These are phyloP conservation scores for Quercus phellos DNA, from an alignment of 331 rosid genomes.

Conservation along the genomic window DNA sequence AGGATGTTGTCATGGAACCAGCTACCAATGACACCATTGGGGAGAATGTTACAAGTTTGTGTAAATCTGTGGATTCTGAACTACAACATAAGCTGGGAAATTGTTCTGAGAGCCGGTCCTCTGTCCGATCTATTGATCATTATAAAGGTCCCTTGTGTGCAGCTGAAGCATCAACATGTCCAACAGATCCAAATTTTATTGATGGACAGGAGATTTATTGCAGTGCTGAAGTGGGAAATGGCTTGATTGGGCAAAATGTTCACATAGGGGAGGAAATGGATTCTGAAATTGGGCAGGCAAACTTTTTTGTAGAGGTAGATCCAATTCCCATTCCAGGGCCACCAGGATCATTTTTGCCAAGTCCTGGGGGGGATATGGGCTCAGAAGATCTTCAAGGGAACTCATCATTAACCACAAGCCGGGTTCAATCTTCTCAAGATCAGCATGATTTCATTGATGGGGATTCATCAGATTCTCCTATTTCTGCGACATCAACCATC, in stretches of 20 bases:
- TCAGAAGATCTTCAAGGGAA: slow-evolving; percentile 55
- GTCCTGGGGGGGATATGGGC: slow-evolving; percentile 53
- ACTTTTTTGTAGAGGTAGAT: slow-evolving; percentile 35
- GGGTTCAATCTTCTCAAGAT: slow-evolving; percentile 50
- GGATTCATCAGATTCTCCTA: slow-evolving; percentile 50
- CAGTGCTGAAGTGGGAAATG: slow-evolving; percentile 29
- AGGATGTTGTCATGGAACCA: slow-evolving; percentile 19
- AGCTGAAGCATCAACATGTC: slow-evolving; percentile 19
- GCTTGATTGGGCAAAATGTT: slow-evolving; percentile 29
- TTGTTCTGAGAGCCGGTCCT: slow-evolving; percentile 16
- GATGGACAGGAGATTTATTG: slow-evolving; percentile 32
- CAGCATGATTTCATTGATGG: slow-evolving; percentile 48
- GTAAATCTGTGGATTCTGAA: slow-evolving; percentile 26
- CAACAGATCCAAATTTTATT: slow-evolving; percentile 20
- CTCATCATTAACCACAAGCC: slow-evolving; percentile 49
- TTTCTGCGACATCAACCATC: slow-evolving; percentile 46
- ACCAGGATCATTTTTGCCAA: slow-evolving; percentile 62
- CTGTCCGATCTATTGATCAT: slow-evolving; percentile 14
- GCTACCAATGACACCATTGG: slow-evolving; percentile 16
- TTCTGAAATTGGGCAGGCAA: slow-evolving; percentile 32
- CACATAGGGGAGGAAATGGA: slow-evolving; percentile 24
- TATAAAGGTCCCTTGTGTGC: slow-evolving; percentile 18
- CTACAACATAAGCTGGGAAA: slow-evolving; percentile 7
- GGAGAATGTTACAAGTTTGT: slow-evolving; percentile 19
- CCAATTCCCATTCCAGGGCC: slow-evolving; percentile 67